These are phyloP conservation scores for Podosphaera xanthii DNA, from an alignment of 2,329 filamentous ascomycete genomes.

Conservation along the genomic window DNA sequence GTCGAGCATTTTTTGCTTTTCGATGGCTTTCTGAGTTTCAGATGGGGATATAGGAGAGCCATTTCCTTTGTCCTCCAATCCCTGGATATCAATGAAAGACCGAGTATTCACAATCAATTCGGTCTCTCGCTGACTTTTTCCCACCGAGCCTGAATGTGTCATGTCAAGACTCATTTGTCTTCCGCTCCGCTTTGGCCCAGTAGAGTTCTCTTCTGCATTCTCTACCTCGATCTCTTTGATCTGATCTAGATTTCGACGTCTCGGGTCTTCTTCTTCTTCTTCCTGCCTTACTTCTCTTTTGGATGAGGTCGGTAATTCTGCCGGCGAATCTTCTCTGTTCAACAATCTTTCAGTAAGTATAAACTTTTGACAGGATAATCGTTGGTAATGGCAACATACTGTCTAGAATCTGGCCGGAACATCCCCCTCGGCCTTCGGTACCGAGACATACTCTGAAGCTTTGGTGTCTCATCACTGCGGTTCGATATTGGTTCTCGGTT, in stretches of 20 bases:
- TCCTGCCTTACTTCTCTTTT: too few relatives aligned
- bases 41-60: neutral
- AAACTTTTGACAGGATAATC: too few relatives aligned
- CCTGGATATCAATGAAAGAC: too few relatives aligned
- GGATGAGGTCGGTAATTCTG: too few relatives aligned
- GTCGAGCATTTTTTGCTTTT: conserved; percentile 16
- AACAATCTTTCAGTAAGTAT: conserved; percentile 2
- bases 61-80: neutral
- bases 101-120: too few relatives aligned
- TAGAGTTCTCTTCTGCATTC: conserved; percentile 6
- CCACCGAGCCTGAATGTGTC: too few relatives aligned
- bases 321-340: conserved; percentile 5
- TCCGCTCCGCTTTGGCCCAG: conserved; percentile 3
- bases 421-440: conserved; percentile 15
- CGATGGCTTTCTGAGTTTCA: neutral
- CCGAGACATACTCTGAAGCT: conserved; percentile 17
- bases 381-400: too few relatives aligned
- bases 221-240: conserved; percentile 4
- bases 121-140: too few relatives aligned
- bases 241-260: neutral
- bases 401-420: neutral
- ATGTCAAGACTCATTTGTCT: too few relatives aligned
- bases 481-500: neutral
- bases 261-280: too few relatives aligned
- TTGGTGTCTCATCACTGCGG: neutral